These are phyloP conservation scores for Dipsacomyces acuminosporus DNA, from an alignment of 371 early-diverging fungal species.

Conservation along the genomic window DNA sequence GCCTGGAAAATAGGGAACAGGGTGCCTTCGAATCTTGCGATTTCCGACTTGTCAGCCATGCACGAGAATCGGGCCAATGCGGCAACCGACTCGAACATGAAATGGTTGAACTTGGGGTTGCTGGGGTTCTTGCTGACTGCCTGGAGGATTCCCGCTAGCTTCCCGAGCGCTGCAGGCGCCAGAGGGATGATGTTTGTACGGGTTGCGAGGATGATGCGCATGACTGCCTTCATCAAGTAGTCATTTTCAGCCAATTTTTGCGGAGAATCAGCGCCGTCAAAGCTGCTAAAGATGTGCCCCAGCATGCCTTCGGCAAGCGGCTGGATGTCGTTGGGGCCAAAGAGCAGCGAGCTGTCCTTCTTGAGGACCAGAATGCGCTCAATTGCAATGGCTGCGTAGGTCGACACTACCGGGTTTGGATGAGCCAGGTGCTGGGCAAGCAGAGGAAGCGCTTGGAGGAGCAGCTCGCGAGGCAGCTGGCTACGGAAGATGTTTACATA, in stretches of 20 bases:
- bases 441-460: conserved; percentile 70
- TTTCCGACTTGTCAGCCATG: conserved; percentile 55
- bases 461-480: conserved; percentile 79
- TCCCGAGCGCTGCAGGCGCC: conserved; percentile 64
- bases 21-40: conserved; percentile 72
- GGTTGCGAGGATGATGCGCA: conserved; percentile 76
- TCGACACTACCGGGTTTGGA: conserved; percentile 76
- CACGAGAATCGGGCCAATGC: conserved; percentile 68
- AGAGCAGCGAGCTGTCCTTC: conserved; percentile 55
- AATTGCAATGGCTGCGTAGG: conserved; percentile 88
- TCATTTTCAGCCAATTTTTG: conserved; percentile 95
- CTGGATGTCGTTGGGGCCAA: conserved; percentile 64
- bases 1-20: conserved; percentile 59
- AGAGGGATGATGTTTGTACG: conserved; percentile 66
- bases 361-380: conserved; percentile 87
- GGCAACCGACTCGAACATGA: conserved; percentile 88
- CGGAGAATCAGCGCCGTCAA: conserved; percentile 46
- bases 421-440: conserved; percentile 77
- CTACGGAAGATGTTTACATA: conserved; percentile 87
- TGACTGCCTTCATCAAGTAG: conserved; percentile 81
- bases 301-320: conserved; percentile 66
- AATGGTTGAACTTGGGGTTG: conserved; percentile 97
- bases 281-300: conserved; percentile 65
- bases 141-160: conserved; percentile 70
- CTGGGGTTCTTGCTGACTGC: conserved; percentile 90